Percentiles rank a stretch among this genome's conserved stretches.
Conservation (phyloP, 139 green algal species). For the Chlamydomonas sp. region DNA sequence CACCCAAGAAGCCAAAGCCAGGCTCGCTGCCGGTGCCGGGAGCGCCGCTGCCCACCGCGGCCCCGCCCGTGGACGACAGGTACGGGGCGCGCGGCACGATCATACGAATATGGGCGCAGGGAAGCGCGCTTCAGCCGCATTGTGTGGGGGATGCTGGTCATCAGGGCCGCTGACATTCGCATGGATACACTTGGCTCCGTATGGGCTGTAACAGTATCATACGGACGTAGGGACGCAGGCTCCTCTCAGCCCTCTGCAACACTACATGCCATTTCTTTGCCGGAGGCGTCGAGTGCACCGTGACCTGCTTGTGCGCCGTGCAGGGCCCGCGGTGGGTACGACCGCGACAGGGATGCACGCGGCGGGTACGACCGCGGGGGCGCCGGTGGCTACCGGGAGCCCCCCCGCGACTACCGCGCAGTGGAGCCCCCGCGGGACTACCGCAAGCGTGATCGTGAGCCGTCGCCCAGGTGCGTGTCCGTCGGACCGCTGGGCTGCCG, state of each 20-base stretch:
- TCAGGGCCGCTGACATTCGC: background rate
- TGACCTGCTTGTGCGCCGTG: background rate
- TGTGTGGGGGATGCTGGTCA: background rate
- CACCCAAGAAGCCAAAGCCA: conserved; percentile 56
- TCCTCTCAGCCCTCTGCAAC: background rate
- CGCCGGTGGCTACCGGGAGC: conserved; percentile 16
- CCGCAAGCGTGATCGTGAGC: background rate
- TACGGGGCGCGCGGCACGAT: conserved; percentile 22
- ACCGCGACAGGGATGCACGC: conserved; percentile 25
- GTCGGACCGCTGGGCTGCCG: background rate
- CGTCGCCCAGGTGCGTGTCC: conserved; percentile 21
- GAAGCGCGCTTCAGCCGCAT: background rate
- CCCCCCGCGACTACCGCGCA: conserved; percentile 34
- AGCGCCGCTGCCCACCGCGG: background rate
- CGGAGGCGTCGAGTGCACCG: conserved; percentile 14
- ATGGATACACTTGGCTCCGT: background rate
- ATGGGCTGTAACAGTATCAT: too few relatives aligned
- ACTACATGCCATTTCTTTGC: background rate
- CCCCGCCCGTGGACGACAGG: conserved; percentile 26
- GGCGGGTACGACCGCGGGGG: background rate
- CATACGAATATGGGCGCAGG: background rate
- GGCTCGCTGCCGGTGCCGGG: background rate
- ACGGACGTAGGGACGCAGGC: background rate
- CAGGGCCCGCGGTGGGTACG: conserved; percentile 19
- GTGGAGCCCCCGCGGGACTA: background rate